Evolutionary conservation across 345 rosid genomes (phyloP), one percentile per base, ranked within the genome.

Genomic region (Turritis glabra): DNA sequence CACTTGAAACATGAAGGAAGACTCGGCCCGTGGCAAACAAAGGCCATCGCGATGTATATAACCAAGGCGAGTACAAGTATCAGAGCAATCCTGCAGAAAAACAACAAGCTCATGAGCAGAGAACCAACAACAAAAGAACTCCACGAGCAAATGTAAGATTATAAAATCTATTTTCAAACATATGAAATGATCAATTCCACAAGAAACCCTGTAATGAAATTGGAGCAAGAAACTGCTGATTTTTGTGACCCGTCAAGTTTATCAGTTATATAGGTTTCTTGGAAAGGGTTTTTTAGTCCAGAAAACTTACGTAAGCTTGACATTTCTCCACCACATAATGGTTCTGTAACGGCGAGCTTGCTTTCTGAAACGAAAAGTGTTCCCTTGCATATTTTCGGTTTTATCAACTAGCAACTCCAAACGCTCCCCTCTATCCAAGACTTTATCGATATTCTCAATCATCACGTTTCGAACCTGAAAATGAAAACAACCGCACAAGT

Each of bases 361-460:
- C 82, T 95, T 92, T 77, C 97, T 83, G 79, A 95, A 95, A 54
- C 97, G 89, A 66, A 94, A 88, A 64, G 97, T 91, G 74, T 90
- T 94, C 18, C 97, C 98, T 84, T 91, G 97, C 97, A 91, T 87
- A 77, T 90, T 85, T 43, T 92, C 89, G 8, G 98, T 88, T 84
- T 95, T 95, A 80, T 92, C 99, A 6, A 95, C 99, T 37, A 95
- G 84, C 91, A 95, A 78, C 73, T 92, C 99, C 83, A 95, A 79
- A 52, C 97, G 96, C 66, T 90, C 96, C 7, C 99, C 98, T 84
- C 97, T 89, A 76, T 87, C 93, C 59, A 95, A 83, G 17, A 92
- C 98, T 75, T 92, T 88, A 78, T 90, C 98, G 3, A 95, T 92
- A 77, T 95, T 95, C 82, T 95, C 96, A 74, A 92, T 90, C 99